Evolutionary conservation across 306 rosid species (phyloP).

Genomic region (Dryas alaskensis): DNA sequence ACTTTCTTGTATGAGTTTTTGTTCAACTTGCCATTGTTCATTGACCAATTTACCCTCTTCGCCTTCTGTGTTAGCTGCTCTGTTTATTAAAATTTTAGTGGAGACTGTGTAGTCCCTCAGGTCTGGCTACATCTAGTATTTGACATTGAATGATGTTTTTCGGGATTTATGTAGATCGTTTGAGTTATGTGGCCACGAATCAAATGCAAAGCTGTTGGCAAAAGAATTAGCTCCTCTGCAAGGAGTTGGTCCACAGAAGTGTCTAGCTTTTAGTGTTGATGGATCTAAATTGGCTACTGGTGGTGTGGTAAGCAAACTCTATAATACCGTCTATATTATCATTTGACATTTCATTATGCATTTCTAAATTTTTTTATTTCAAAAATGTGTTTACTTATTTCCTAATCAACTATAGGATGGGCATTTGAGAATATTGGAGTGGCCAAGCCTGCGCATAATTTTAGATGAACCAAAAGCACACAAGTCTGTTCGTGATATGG

Average conservation of each 20-base stretch:
- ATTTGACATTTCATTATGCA: constrained; percentile 2
- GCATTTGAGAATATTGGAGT: constrained; percentile 76
- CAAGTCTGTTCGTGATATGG: constrained; percentile 77
- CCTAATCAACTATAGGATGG: constrained; percentile 60
- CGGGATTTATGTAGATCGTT: constrained; percentile 46
- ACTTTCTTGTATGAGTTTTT: not conserved
- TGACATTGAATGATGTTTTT: not conserved
- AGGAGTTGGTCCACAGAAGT: constrained; percentile 62
- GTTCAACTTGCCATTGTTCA: not conserved
- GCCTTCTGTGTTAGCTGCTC: not conserved
- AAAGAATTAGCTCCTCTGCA: constrained; percentile 55
- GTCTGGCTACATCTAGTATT: constrained; percentile 3
- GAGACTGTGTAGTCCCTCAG: not conserved
- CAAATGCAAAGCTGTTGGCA: constrained; percentile 55
- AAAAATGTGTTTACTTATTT: constrained; percentile 21
- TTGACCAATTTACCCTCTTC: not conserved
- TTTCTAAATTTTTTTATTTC: not conserved
- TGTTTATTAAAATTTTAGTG: not conserved
- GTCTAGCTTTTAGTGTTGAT: constrained; percentile 80
- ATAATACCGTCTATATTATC: constrained; percentile 16
- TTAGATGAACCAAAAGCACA: constrained; percentile 90
- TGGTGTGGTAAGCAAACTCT: constrained; percentile 56
- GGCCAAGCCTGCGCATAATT: constrained; percentile 68
- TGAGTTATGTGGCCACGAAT: constrained; percentile 58
- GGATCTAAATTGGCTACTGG: constrained; percentile 93